Conservation (phyloP, 805 yeast genomes). For the Cyberlindnera lachancei region DNA sequence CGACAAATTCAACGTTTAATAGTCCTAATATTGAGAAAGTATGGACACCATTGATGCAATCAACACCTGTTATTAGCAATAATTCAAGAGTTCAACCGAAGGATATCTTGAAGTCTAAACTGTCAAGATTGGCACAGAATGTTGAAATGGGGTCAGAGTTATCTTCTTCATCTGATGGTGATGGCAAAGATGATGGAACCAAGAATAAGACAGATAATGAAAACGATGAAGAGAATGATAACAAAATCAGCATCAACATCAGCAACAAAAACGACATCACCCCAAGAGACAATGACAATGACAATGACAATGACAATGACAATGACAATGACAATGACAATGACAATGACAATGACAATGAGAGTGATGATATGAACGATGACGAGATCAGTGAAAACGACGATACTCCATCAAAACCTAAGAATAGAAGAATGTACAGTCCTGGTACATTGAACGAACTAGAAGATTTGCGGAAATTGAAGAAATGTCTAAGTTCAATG, state of each 20-base stretch:
- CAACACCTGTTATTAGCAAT: constrained; percentile 17
- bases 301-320: neutral
- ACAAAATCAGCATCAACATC: neutral
- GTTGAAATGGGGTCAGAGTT: constrained; percentile 4
- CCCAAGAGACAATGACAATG: neutral
- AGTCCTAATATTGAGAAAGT: constrained; percentile 14
- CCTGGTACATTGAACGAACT: constrained; percentile 7
- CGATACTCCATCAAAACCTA: constrained; percentile 19
- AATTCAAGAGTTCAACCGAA: constrained; percentile 16
- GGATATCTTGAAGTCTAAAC: constrained; percentile 20
- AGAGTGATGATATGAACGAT: neutral
- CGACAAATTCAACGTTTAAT: neutral
- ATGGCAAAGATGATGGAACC: constrained; percentile 2
- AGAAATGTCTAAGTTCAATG: constrained; percentile 6
- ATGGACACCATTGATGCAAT: constrained; percentile 21
- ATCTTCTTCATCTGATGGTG: constrained; percentile 4
- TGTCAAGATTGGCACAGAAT: constrained; percentile 16
- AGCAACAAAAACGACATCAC: too few species aligned
- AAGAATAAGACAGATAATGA: constrained; percentile 4
- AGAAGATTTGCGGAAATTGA: constrained; percentile 16
- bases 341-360: constrained; percentile 1
- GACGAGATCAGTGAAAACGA: constrained; percentile 2
- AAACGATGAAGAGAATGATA: neutral
- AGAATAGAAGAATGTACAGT: constrained; percentile 3
- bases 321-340: neutral